These are phyloP conservation scores for Epichloe amarillans DNA, from an alignment of 2,329 filamentous ascomycete genomes.

Conservation along the genomic window DNA sequence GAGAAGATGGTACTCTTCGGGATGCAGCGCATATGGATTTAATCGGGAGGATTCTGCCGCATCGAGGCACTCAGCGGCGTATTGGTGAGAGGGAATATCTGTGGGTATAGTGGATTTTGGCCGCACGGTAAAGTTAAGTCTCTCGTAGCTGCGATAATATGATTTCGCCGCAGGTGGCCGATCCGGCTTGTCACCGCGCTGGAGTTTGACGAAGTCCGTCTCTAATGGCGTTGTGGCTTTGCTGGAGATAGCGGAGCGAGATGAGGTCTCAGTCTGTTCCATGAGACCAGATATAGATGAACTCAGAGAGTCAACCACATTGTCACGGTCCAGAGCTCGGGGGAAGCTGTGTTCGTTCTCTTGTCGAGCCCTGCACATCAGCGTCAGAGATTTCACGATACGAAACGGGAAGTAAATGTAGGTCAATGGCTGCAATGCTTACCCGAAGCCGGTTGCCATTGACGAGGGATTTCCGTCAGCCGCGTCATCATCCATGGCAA, in stretches of 20 bases:
- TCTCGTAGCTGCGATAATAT: conserved; percentile 19
- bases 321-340: conserved; percentile 9
- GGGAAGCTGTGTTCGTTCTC: conserved; percentile 8
- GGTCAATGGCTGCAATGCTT: conserved; percentile 9
- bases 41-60: conserved; percentile 83
- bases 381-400: neutral
- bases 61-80: conserved; percentile 81
- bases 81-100: conserved; percentile 58
- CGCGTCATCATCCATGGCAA: conserved; percentile 13
- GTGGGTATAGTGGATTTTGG: conserved; percentile 76
- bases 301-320: conserved; percentile 28
- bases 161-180: conserved; percentile 11
- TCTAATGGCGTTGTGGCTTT: conserved; percentile 51
- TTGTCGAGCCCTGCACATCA: conserved; percentile 3
- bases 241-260: conserved; percentile 42
- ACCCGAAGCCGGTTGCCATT: conserved; percentile 14
- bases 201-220: conserved; percentile 16
- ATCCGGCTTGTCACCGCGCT: conserved; percentile 8
- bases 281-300: conserved; percentile 41
- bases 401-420: neutral
- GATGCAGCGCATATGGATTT: conserved; percentile 78
- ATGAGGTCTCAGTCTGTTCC: conserved; percentile 41
- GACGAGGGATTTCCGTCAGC: conserved; percentile 11
- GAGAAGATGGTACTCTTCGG: conserved; percentile 69
- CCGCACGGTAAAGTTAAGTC: conserved; percentile 42